phyloP scores from a whole-genome alignment of 23 red algal genomes.

The Gracilaria domingensis region DNA sequence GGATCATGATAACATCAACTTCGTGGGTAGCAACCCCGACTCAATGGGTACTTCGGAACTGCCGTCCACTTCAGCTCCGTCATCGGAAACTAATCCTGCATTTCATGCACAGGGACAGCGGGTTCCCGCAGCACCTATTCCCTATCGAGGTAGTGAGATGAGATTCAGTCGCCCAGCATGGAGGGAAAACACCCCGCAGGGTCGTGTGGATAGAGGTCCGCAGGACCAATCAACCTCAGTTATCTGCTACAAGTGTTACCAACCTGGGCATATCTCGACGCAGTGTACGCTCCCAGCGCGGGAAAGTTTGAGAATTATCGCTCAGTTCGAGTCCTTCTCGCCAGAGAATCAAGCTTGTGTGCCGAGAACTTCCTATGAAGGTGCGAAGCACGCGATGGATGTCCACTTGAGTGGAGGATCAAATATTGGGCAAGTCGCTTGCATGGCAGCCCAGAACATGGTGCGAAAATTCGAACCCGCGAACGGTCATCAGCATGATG shows the following conservation, averaged over 20 bases:
- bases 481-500: not conserved
- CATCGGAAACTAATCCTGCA: not conserved
- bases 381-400: not conserved
- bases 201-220: not conserved
- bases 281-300: conserved; percentile 1
- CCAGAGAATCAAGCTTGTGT: conserved; percentile 1
- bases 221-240: not conserved
- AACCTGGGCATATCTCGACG: not conserved
- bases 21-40: not conserved
- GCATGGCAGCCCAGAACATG: not conserved
- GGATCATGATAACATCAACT: not conserved
- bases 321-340: conserved; percentile 2
- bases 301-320: not conserved
- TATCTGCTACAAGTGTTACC: conserved; percentile 23
- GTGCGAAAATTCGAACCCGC: not conserved
- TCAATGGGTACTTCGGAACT: not conserved
- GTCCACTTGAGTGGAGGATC: not conserved
- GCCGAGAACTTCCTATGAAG: not conserved
- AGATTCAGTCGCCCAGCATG: not conserved
- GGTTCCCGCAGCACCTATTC: not conserved
- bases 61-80: not conserved
- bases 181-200: not conserved
- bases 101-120: not conserved
- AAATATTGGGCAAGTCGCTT: not conserved
- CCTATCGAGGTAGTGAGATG: not conserved